Percentiles rank a stretch among this genome's conserved stretches.
Evolutionary conservation across 306 rosid species (phyloP).

Genomic region (Sindora glabra): DNA sequence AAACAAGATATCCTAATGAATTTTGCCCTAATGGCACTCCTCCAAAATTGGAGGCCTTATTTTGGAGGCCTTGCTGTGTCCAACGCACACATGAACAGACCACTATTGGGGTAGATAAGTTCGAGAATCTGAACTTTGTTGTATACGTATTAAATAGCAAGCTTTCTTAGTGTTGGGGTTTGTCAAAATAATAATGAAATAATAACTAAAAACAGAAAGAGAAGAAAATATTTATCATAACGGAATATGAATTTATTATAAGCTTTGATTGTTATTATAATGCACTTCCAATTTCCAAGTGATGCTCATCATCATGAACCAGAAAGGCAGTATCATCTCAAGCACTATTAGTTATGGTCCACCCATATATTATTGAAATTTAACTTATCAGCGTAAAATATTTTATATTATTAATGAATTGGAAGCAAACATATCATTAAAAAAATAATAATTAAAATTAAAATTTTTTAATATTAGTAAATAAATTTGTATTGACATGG

Average conservation of each 20-base stretch:
- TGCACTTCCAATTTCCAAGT: neutral
- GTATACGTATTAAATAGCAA: no score
- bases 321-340: slow-evolving; percentile 5
- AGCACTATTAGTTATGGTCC: slow-evolving; percentile 37
- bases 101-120: no score
- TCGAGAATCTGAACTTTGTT: no score
- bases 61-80: no score
- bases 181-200: neutral
- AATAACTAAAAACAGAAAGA: neutral
- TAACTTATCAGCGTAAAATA: neutral
- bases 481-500: no score
- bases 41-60: no score
- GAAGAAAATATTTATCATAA: neutral
- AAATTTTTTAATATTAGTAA: no score
- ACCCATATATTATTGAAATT: slow-evolving; percentile 16
- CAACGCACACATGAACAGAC: no score
- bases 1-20: no score
- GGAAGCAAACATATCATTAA: neutral
- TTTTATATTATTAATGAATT: neutral
- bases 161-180: no score
- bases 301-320: neutral
- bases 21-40: no score
- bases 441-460: no score
- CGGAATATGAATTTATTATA: neutral
- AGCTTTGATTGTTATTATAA: neutral